phyloP scores from a whole-genome alignment of 768 basidiomycete genomes.

The Jaapia argillacea region DNA sequence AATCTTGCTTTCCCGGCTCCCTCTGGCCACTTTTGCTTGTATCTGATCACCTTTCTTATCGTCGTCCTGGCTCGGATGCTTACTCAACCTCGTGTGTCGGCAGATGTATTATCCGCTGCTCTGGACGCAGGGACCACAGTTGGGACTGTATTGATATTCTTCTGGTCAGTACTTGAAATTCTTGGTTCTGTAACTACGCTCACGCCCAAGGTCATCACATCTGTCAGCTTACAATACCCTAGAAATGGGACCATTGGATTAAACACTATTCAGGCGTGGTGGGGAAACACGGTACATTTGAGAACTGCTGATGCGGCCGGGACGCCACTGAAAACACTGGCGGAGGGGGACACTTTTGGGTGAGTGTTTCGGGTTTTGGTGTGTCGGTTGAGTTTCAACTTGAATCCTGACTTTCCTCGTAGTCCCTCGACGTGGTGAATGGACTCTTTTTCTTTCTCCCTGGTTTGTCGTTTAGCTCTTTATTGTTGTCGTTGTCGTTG shows the following conservation, averaged over 20 bases:
- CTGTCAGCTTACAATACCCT: conserved; percentile 55
- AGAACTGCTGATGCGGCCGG: conserved; percentile 21
- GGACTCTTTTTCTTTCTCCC: too few relatives aligned
- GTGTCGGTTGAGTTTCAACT: too few relatives aligned
- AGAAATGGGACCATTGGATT: conserved; percentile 46
- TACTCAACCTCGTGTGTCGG: background rate
- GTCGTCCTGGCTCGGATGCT: background rate
- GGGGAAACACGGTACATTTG: conserved; percentile 47
- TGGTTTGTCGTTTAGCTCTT: too few relatives aligned
- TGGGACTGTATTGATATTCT: conserved; percentile 58
- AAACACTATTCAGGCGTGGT: conserved; percentile 49
- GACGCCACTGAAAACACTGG: conserved; percentile 6
- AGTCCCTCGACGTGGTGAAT: too few relatives aligned
- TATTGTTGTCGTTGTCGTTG: too few relatives aligned
- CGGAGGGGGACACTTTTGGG: conserved; percentile 7
- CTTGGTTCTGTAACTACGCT: background rate
- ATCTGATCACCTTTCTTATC: background rate
- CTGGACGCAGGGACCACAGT: conserved; percentile 66
- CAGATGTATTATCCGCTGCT: conserved; percentile 68
- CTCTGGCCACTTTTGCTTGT: background rate
- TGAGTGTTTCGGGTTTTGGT: too few relatives aligned
- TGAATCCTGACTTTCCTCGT: too few relatives aligned
- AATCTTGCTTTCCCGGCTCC: background rate
- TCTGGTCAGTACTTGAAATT: conserved; percentile 35
- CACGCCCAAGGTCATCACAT: too few relatives aligned